Base-by-base conservation (phyloP, 176 grass and related monocot genomes). In the Musa beccarii region DNA sequence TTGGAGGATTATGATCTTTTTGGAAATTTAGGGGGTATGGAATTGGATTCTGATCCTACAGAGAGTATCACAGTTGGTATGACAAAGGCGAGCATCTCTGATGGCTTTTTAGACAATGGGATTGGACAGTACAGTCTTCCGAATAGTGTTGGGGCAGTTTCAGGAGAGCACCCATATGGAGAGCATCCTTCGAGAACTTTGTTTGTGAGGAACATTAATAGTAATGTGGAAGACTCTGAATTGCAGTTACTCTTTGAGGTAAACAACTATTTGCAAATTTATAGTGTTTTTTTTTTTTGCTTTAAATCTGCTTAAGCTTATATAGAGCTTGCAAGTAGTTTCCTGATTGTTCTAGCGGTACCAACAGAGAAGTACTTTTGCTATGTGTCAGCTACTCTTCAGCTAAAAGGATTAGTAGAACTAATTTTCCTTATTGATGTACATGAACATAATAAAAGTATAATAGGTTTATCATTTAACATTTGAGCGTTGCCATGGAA, bases 1-100 rank as follows among this genome's bases (percentile, higher is more conserved):
- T 25, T 67, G 8, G 86, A 88, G 66, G 86, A 88, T 25, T 88
- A 76, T 62, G 86, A 88, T 76, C 79, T 88, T 82, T 88, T 88
- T 12, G 70, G 72, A 28, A 84, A 59, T 82, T 74, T 79, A 54
- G 86, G 86, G 21, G 86, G 86, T 50, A 76, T 88, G 76, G 86
- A 88, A 59, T 69, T 88, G 75, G 86, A 88, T 52, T 21, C 77
- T 72, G 86, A 88, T 28, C 57, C 82, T 76, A 52, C 56, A 21
- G 86, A 88, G 64, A 76, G 50, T 65, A 71, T 79, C 14, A 84
- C 70, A 23, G 53, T 67, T 71, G 66, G 75, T 75, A 49, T 64
- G 12, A 69, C 57, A 59, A 88, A 79, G 59, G 71, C 75, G n/a
- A 79, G 71, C 78, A 55, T 84, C 12, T 62, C 66, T 50, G 80